Evolutionary conservation across 345 rosid species (phyloP), one percentile per base, ranked within the genome.

Genomic region (Firmiana major): DNA sequence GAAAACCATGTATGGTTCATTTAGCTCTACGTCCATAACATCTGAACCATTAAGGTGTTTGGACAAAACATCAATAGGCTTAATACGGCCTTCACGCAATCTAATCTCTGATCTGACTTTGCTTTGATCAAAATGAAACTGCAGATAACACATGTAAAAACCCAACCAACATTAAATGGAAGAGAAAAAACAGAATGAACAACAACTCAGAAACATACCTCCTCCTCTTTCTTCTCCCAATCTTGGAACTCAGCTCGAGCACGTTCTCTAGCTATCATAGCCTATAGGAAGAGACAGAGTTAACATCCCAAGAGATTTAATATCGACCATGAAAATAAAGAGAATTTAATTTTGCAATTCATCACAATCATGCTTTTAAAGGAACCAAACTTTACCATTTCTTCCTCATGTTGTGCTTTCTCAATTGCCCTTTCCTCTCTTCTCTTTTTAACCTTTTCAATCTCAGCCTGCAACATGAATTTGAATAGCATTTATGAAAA

Each of bases 71-170:
- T 96, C 99, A 45, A 96, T 93, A 24, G 99, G 94, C 82, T 96
- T 96, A 31, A 83, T 64, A 66, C 98, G 90, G 55, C 99, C 99
- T 86, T 96, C 98, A 73, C 87, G 93, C 79, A 89, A 57, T 80
- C 98, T 88, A 76, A 92, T 96, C 80, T 91, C 87, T 54, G 98
- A 96, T 81, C 98, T 90, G 75, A 89, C 86, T 86, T 96, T 93
- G 90, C 99, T 96, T 90, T 95, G 99, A 79, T 92, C 92, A 81
- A 89, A 95, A 86, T 95, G 98, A 82, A 93, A 95, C 98, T 95
- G 90, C 45, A 83, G 73, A 83, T 70, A 59, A 75, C 81, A 78
- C 26, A 77, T 55, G 76, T 72, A 17, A 79, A 65, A 63, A 73
- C 75, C 54, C 46, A 79, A 42, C 74, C 31, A 53, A 71, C 67